Conservation (phyloP, 208 protist species). For the Trypanosomatidae sp. region DNA sequence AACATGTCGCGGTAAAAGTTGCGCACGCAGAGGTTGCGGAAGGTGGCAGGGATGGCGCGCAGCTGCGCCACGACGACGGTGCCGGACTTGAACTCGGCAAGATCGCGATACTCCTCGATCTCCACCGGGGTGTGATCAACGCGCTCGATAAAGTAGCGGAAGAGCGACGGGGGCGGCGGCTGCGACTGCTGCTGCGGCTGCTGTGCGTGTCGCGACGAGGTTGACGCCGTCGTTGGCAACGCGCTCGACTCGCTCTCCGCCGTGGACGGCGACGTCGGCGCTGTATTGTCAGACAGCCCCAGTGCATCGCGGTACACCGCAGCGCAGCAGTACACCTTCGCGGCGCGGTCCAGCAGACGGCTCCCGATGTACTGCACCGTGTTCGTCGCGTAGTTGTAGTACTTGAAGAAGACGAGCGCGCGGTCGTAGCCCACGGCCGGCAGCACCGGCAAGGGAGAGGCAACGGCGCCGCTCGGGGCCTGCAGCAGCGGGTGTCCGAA, state of each 20-base stretch:
- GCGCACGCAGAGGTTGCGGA: constrained; percentile 30
- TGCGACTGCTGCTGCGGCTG: no score
- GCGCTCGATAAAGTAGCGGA: constrained; percentile 49
- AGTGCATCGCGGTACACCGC: constrained; percentile 39
- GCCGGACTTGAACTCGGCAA: constrained; percentile 28
- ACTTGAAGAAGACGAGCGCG: constrained; percentile 78
- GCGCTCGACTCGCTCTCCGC: no score
- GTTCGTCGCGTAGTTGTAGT: constrained; percentile 61
- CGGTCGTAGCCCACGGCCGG: constrained; percentile 34
- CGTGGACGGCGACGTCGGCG: not conserved
- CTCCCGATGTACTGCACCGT: constrained; percentile 59
- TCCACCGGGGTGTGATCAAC: constrained; percentile 19
- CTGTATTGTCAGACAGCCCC: constrained; percentile 17
- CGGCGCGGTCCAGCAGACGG: constrained; percentile 40
- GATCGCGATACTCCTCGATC: constrained; percentile 31
- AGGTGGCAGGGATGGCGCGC: constrained; percentile 31
- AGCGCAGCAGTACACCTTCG: constrained; percentile 39
- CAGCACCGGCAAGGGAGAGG: constrained; percentile 21
- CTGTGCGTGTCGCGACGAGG: no score
- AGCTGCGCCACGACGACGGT: constrained; percentile 58
- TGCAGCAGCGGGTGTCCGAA: constrained; percentile 11
- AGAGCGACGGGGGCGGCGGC: constrained; percentile 18
- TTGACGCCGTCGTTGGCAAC: no score
- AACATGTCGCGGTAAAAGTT: constrained; percentile 38
- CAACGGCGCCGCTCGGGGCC: not conserved